These are phyloP conservation scores for Daedalea quercina DNA, from an alignment of 768 basidiomycete genomes.

Conservation along the genomic window DNA sequence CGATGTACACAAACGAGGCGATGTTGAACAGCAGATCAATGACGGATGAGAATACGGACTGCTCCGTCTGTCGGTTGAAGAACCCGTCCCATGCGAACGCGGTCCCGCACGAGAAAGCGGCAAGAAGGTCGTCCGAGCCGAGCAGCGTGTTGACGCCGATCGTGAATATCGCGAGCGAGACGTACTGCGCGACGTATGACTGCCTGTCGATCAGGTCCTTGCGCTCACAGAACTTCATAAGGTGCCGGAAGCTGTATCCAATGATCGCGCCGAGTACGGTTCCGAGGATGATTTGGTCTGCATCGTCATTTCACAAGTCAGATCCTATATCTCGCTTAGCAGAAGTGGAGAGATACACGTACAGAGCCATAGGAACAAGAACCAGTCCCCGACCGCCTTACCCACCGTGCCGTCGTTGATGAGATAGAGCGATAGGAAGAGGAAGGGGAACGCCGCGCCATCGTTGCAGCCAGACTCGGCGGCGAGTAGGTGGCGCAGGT, in stretches of 20 bases:
- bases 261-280: constrained; percentile 66
- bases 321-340: neutral
- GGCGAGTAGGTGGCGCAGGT: constrained; percentile 59
- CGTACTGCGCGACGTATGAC: constrained; percentile 90
- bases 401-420: constrained; percentile 57
- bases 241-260: constrained; percentile 75
- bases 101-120: constrained; percentile 91
- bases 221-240: constrained; percentile 90
- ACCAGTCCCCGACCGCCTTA: constrained; percentile 79
- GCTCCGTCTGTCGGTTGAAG: constrained; percentile 90
- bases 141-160: constrained; percentile 81
- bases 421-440: constrained; percentile 86
- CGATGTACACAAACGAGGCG: constrained; percentile 92
- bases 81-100: constrained; percentile 98
- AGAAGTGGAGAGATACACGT: constrained; percentile 23
- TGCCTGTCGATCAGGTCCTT: constrained; percentile 88
- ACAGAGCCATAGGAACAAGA: constrained; percentile 84
- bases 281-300: constrained; percentile 77
- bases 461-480: constrained; percentile 92
- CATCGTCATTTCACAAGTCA: neutral
- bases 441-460: constrained; percentile 93
- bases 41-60: constrained; percentile 91
- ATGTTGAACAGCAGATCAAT: constrained; percentile 95
- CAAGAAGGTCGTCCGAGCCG: constrained; percentile 90
- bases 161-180: constrained; percentile 76